A percentile compares a stretch with the other conserved stretches of the same genome.
Evolutionary conservation across 2,329 filamentous ascomycete species (phyloP).

Genomic region (Trichoderma guizhouense): DNA sequence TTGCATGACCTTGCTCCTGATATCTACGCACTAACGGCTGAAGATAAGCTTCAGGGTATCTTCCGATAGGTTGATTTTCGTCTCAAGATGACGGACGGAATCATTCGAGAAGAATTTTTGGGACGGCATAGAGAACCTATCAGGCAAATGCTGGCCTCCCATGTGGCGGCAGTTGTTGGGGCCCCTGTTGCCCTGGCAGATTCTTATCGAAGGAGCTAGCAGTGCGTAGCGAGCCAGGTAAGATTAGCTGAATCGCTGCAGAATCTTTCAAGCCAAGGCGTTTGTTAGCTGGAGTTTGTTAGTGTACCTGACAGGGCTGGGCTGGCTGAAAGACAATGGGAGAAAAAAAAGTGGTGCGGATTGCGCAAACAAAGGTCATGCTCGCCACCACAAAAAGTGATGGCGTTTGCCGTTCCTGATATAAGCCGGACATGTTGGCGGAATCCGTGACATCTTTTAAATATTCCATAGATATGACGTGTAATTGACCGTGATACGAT

Average conservation of each 20-base stretch:
- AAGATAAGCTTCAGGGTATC: neutral
- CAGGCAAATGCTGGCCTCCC: neutral
- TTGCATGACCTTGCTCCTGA: conserved; percentile 11
- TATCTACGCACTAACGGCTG: neutral
- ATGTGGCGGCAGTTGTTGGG: neutral
- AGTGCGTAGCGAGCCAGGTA: neutral
- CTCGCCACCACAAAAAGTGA: neutral
- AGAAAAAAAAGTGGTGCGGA: conserved; percentile 6
- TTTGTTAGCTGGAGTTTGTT: neutral
- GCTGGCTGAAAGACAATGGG: neutral
- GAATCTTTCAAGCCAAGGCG: neutral
- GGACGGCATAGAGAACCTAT: neutral
- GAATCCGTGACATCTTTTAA: neutral
- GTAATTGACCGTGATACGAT: neutral
- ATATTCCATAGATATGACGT: neutral
- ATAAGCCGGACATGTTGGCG: neutral
- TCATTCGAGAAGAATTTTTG: neutral
- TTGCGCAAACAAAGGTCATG: neutral
- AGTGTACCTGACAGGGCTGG: neutral
- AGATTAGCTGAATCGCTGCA: neutral
- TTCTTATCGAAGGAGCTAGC: conserved; percentile 4
- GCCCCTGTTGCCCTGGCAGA: neutral
- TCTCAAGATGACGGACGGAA: neutral
- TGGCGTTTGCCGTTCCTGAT: conserved; percentile 6
- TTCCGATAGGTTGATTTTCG: conserved; percentile 1